phyloP scores from a whole-genome alignment of 257 asterid genomes.

The Lithospermum erythrorhizon region DNA sequence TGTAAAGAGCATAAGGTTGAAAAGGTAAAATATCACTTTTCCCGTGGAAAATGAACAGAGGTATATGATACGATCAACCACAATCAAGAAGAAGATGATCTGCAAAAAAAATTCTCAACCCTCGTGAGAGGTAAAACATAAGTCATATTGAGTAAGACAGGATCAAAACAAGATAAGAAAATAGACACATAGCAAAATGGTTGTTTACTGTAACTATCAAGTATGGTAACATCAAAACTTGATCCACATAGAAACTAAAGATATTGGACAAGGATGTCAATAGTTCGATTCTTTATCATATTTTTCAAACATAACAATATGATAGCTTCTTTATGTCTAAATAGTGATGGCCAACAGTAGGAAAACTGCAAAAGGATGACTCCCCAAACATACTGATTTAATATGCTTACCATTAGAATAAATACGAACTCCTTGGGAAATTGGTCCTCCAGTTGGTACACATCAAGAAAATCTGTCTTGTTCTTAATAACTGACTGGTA shows the following conservation, averaged over 20 bases:
- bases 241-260: not conserved
- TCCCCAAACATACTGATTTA: conserved; percentile 5
- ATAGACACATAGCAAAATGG: not conserved
- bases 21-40: conserved; percentile 77
- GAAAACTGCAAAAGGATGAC: too few species aligned
- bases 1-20: conserved; percentile 76
- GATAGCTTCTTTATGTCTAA: not conserved
- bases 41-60: conserved; percentile 86
- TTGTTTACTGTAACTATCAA: not conserved
- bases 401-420: conserved; percentile 66
- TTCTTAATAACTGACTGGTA: conserved; percentile 84
- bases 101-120: conserved; percentile 30
- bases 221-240: not conserved
- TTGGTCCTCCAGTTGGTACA: conserved; percentile 97
- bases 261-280: not conserved
- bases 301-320: not conserved
- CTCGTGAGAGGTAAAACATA: not conserved
- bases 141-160: too few species aligned
- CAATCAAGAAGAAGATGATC: conserved; percentile 90
- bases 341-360: not conserved
- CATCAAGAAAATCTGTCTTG: conserved; percentile 84
- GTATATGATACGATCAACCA: conserved; percentile 91
- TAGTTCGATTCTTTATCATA: not conserved
- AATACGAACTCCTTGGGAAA: conserved; percentile 90
- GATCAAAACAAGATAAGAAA: not conserved